Base-by-base conservation (phyloP, 2,329 filamentous ascomycete genomes). In the Neodidymelliopsis sp. region DNA sequence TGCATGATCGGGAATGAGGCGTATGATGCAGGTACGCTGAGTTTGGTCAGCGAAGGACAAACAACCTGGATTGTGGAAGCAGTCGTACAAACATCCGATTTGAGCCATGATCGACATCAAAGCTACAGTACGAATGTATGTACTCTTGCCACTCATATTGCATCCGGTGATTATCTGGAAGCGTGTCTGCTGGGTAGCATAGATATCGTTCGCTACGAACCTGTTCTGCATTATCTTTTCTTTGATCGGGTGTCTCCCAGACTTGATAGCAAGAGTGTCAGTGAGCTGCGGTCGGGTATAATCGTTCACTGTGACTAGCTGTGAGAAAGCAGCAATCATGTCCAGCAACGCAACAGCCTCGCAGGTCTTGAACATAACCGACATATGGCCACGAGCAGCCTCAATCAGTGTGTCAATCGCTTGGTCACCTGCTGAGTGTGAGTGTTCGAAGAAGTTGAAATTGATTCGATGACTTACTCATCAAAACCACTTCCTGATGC, bases 61-160 rank as follows among this genome's bases (percentile, higher is more conserved):
- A 7, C 4, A 28, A 4, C 19, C 4, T n/a, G 11, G 4, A n/a
- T 13, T 23, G 8, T 15, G 0, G 15, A 30, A 2, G 4, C 9
- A 30, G 20, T 13, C 56, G 15, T 54, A 70, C 69, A 95, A 97
- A 61, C 85, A 89, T 3, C 92, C 93, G 40, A 97, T 86, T 64
- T 99, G 94, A 0, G 91, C 91, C 91, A 99, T 97, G 49, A 99
- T 85, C 33, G 89, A 85, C 66, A 95, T 84, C 23, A 99, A 77
- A 0, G 93, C 90, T 18, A 96, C 79, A 2, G 89, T 87, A 38
- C 91, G 85, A 54, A 97, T 96, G 65, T 97, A 97, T 0, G 92
- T 99, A 56, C 89, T 96, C 71, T 97, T 99, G 1, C 70, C 94
- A 61, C 91, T 96, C 94, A 99, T 99, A 63, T 99, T 99, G 70